A percentile compares a stretch with the other conserved stretches of the same genome.
phyloP scores from a whole-genome alignment of 208 protist species.

The Naegleria fowleri region DNA sequence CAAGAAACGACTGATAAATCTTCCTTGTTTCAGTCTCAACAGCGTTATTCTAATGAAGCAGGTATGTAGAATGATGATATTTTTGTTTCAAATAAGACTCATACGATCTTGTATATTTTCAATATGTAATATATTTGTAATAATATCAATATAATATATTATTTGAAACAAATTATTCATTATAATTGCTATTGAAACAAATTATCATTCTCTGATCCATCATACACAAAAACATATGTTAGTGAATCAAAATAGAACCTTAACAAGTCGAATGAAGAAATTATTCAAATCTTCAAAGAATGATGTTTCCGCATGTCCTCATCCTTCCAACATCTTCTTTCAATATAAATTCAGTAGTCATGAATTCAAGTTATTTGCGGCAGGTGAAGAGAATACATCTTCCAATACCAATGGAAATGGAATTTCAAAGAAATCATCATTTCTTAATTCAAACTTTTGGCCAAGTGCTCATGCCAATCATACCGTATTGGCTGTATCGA shows the following conservation, averaged over 20 bases:
- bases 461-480: not conserved
- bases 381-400: not conserved
- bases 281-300: not conserved
- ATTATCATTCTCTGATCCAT: too few species aligned
- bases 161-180: too few species aligned
- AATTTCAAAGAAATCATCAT: not conserved
- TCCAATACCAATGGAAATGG: not conserved
- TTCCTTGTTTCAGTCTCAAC: not conserved
- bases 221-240: too few species aligned
- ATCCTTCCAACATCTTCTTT: not conserved
- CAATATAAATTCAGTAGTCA: not conserved
- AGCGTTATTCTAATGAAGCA: not conserved
- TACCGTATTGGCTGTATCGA: not conserved
- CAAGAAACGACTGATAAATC: not conserved
- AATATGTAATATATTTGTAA: too few species aligned
- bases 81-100: too few species aligned
- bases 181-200: too few species aligned
- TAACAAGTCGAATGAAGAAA: not conserved
- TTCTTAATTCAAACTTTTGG: not conserved
- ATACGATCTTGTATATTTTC: too few species aligned
- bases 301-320: not conserved
- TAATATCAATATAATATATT: too few species aligned
- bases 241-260: not conserved
- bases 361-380: not conserved
- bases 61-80: too few species aligned